Evolutionary conservation across 108 stramenopile genomes (phyloP).

Genomic region (Seminavis robusta): DNA sequence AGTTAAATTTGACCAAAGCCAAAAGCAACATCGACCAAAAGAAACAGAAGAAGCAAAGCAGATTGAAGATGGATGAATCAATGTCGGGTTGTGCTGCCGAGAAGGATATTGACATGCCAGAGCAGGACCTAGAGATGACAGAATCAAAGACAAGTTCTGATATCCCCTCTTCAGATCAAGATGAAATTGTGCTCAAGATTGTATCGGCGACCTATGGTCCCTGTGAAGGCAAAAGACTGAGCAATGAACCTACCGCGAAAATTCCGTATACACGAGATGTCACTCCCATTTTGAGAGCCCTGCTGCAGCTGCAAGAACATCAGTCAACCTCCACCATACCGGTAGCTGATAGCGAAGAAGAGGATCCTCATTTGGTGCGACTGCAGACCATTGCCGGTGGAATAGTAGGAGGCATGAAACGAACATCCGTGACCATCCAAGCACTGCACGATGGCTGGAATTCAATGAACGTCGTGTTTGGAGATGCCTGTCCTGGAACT

Average conservation of each 20-base stretch:
- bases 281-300: slow-evolving; percentile 30
- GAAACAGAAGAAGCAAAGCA: too few relatives aligned
- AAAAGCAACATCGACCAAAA: too few relatives aligned
- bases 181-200: slow-evolving; percentile 33
- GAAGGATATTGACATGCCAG: too few relatives aligned
- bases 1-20: too few relatives aligned
- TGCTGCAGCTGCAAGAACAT: slow-evolving; percentile 10
- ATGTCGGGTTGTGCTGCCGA: too few relatives aligned
- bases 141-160: too few relatives aligned
- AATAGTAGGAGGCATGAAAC: neutral
- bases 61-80: too few relatives aligned
- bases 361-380: neutral
- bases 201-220: slow-evolving; percentile 54
- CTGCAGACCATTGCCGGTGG: neutral
- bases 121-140: too few relatives aligned
- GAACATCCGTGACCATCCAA: neutral
- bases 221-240: slow-evolving; percentile 31
- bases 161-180: too few relatives aligned
- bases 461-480: slow-evolving; percentile 64
- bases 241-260: slow-evolving; percentile 12
- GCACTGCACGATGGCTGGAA: too few relatives aligned
- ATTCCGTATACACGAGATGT: slow-evolving; percentile 54
- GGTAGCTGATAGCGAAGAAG: slow-evolving; percentile 5
- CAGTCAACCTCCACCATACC: too few relatives aligned
- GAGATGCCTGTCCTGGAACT: slow-evolving; percentile 69